A percentile compares a stretch with the other conserved stretches of the same genome.
Conservation (phyloP, 768 basidiomycete species). For the Phallus indusiatus region DNA sequence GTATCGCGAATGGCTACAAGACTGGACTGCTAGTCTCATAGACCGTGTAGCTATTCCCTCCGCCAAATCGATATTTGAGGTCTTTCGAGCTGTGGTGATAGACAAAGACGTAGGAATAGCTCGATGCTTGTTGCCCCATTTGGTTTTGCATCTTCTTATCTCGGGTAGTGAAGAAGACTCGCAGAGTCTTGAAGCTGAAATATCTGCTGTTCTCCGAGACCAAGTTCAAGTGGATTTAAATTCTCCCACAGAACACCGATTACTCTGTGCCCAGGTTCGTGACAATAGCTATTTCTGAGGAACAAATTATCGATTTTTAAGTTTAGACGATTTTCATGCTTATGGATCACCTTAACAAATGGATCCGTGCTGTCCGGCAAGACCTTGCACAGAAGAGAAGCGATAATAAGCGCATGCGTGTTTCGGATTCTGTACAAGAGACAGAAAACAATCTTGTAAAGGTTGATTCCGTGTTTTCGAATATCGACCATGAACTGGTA, state of each 20-base stretch:
- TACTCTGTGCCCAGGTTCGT: conserved; percentile 86
- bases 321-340: conserved; percentile 89
- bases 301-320: not conserved
- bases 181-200: conserved; percentile 60
- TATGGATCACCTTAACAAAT: conserved; percentile 89
- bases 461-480: conserved; percentile 75
- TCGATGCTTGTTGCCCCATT: conserved; percentile 81
- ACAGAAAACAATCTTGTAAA: conserved; percentile 52
- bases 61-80: conserved; percentile 64
- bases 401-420: conserved; percentile 42
- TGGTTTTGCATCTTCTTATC: conserved; percentile 78
- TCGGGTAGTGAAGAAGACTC: conserved; percentile 58
- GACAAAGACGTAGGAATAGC: conserved; percentile 95
- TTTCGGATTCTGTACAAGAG: conserved; percentile 24
- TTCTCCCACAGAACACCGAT: conserved; percentile 66
- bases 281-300: not conserved
- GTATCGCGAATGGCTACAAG: conserved; percentile 94
- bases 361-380: conserved; percentile 70
- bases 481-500: conserved; percentile 80
- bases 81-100: conserved; percentile 67
- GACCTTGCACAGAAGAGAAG: conserved; percentile 42
- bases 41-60: conserved; percentile 44
- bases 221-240: conserved; percentile 58
- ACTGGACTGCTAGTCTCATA: conserved; percentile 80
- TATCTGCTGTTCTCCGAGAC: conserved; percentile 76